Conservation (phyloP, 2,329 filamentous ascomycete species). For the Talaromyces sp. region DNA sequence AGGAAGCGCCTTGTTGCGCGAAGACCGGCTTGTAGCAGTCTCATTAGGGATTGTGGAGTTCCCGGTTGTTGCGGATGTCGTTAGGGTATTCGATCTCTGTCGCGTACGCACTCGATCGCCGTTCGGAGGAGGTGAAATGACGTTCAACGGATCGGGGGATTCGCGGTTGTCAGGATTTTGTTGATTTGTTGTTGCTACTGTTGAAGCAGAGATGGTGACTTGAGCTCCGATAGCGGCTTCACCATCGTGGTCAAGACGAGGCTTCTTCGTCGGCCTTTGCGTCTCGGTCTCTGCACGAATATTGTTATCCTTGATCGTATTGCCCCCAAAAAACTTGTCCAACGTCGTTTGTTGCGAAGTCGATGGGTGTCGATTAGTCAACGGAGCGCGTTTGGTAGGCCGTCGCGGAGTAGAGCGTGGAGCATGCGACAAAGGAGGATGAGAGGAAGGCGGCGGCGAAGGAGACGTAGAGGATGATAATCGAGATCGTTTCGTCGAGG, state of each 20-base stretch:
- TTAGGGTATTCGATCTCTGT: not conserved
- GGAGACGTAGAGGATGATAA: not conserved
- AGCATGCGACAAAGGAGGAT: not conserved
- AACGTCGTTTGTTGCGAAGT: constrained; percentile 12
- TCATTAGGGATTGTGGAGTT: not conserved
- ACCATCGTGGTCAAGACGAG: not conserved
- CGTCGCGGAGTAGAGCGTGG: constrained; percentile 1
- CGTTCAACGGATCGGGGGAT: constrained; percentile 26
- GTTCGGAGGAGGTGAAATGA: constrained; percentile 19
- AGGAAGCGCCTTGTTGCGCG: constrained; percentile 3
- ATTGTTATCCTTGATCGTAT: not conserved
- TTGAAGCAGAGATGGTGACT: not conserved
- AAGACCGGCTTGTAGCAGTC: not conserved
- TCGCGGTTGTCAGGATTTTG: constrained; percentile 20
- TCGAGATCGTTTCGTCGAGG: not conserved
- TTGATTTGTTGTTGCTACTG: not conserved
- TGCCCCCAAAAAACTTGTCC: constrained; percentile 4
- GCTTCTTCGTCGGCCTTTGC: constrained; percentile 11
- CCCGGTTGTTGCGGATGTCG: not conserved
- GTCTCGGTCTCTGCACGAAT: not conserved
- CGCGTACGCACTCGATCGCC: constrained; percentile 12
- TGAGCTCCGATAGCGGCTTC: constrained; percentile 2
- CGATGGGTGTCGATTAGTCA: not conserved
- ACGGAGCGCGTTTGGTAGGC: constrained; percentile 3
- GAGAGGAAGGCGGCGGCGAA: not conserved